Evolutionary conservation across 495 filamentous ascomycete genomes (phyloP), one percentile per base, ranked within the genome.

Genomic region (Tuber calosporum): DNA sequence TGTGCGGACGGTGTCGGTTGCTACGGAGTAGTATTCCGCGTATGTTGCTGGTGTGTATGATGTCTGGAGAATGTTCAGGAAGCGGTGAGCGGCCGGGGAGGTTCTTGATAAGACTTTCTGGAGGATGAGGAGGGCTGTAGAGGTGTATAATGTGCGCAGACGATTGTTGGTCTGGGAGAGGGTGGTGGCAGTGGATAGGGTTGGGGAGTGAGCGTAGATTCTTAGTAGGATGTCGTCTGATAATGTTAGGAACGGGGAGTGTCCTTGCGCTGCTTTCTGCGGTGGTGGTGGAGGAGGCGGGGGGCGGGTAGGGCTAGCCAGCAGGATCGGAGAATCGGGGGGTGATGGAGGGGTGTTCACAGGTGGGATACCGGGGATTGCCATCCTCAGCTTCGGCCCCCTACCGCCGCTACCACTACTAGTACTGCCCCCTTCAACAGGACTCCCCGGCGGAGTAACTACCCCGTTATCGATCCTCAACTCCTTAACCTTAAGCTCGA

Each of bases 281-380:
- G 36, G 26, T 66, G 75, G 75, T 1, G 75, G 75, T 11, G 74
- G 76, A 67, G 74, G 76, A 67, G 76, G 76, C 0, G 76, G 74
- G 36, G 70, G 53, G 34, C 75, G 75, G 41, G 75, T 77, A 4
- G 75, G 75, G 26, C 53, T 62, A 9, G 53, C 53, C 53, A 68
- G 66, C 9, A 22, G 20, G 48, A 17, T 42, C 22, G 68, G 67
- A 30, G 75, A 77, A 62, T 38, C 42, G 6, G 75, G 75, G n/a
- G 75, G 75, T 62, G 75, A 77, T 58, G 74, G 75, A 20, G 75
- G 75, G 22, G 67, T 45, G 30, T 43, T 69, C 19, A 30, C 30
- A 19, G 36, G 26, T 20, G 53, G 53, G n/a, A 62, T 26, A 15
- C 9, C 9, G 11, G 53, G 53, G 53, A 62, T 62, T 30, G 26